Conservation (phyloP, 805 yeast species). For the Zygotorulaspora danielsina region DNA sequence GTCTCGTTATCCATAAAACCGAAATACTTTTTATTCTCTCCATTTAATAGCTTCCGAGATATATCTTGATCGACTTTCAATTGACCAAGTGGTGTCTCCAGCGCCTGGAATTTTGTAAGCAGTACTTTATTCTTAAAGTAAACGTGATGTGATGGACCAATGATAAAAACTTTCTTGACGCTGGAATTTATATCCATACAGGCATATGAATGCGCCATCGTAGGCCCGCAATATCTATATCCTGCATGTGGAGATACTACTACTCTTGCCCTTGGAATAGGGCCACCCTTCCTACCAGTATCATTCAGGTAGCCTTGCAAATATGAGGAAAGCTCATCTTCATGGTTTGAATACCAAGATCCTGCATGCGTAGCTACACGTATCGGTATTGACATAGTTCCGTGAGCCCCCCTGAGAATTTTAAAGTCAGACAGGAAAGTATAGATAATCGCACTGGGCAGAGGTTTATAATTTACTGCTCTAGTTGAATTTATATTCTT, state of each 20-base stretch:
- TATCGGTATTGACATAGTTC: slow-evolving; percentile 16
- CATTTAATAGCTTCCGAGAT: slow-evolving; percentile 33
- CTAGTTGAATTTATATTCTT: slow-evolving; percentile 1
- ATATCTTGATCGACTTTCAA: slow-evolving; percentile 58
- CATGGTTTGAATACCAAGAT: slow-evolving; percentile 68
- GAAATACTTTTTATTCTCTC: slow-evolving; percentile 36
- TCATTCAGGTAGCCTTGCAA: slow-evolving; percentile 43
- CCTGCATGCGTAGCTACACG: slow-evolving; percentile 87
- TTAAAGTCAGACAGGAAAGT: no score
- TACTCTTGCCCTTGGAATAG: slow-evolving; percentile 39
- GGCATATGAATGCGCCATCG: slow-evolving; percentile 72
- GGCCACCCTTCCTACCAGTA: slow-evolving; percentile 11
- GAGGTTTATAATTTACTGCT: no score
- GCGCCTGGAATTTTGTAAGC: slow-evolving; percentile 47
- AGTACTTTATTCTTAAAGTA: slow-evolving; percentile 62
- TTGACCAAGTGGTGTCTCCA: slow-evolving; percentile 82
- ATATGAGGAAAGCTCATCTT: slow-evolving; percentile 44
- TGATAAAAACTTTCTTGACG: slow-evolving; percentile 61
- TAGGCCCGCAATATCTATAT: slow-evolving; percentile 71
- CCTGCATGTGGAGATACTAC: slow-evolving; percentile 74
- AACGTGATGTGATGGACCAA: slow-evolving; percentile 93
- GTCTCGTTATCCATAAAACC: slow-evolving; percentile 50
- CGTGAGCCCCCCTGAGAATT: no score
- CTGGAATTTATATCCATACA: slow-evolving; percentile 51
- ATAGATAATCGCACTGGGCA: no score